These are phyloP conservation scores for Trypanosoma avium DNA, from an alignment of 208 protist genomes.

Conservation along the genomic window DNA sequence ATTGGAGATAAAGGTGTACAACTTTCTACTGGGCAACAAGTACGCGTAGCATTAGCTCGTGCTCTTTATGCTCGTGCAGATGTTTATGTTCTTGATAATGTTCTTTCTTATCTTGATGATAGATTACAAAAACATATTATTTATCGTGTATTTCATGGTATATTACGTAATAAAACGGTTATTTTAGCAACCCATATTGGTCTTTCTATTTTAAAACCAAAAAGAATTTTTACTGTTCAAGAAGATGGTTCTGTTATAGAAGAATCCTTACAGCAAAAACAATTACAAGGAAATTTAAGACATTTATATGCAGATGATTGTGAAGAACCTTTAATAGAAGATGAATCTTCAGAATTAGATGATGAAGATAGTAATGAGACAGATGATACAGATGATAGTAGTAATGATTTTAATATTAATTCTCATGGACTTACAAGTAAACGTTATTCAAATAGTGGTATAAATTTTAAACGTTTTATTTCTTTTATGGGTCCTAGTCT, in stretches of 20 bases:
- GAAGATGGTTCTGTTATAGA: conserved; percentile 6
- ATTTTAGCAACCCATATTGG: conserved; percentile 73
- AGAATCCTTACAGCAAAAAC: background rate
- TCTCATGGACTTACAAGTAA: background rate
- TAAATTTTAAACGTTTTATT: conserved; percentile 30
- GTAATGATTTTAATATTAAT: background rate
- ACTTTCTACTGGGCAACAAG: conserved; percentile 87
- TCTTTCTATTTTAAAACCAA: conserved; percentile 43
- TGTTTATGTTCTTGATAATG: conserved; percentile 90
- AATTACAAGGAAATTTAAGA: no score
- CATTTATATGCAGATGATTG: conserved; percentile 58
- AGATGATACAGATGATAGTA: conserved; percentile 10
- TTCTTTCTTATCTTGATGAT: conserved; percentile 93
- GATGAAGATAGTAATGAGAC: conserved; percentile 16
- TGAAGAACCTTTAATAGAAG: conserved; percentile 36
- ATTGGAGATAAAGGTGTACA: conserved; percentile 80
- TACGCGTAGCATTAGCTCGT: conserved; percentile 80
- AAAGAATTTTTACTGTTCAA: conserved; percentile 59
- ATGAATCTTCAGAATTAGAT: conserved; percentile 9
- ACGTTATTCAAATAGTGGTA: conserved; percentile 3
- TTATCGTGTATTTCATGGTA: conserved; percentile 59
- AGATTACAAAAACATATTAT: conserved; percentile 85
- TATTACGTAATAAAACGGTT: conserved; percentile 79
- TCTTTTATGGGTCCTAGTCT: conserved; percentile 50
- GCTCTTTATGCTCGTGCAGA: conserved; percentile 76